Percentiles rank a stretch among this genome's conserved stretches.
Evolutionary conservation across 768 basidiomycete species (phyloP).

Genomic region (Paxillus involutus): DNA sequence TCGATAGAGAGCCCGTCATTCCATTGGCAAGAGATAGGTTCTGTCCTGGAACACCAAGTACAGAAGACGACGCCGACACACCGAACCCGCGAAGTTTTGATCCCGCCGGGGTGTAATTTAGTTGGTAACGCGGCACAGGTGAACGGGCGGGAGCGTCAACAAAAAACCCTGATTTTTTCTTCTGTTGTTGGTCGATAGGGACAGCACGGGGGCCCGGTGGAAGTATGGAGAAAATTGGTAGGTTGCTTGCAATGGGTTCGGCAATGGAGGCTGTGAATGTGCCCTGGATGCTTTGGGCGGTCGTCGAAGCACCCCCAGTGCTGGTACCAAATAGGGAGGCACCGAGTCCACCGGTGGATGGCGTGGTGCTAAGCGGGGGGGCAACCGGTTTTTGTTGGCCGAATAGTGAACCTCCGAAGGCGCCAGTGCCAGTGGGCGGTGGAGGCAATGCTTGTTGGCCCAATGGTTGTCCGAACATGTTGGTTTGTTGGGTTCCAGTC

Average conservation of each 20-base stretch:
- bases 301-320: slow-evolving; percentile 40
- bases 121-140: slow-evolving; percentile 61
- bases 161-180: slow-evolving; percentile 78
- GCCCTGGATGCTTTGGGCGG: slow-evolving; percentile 51
- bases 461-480: slow-evolving; percentile 53
- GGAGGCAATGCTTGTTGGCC: slow-evolving; percentile 43
- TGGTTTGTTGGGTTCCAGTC: slow-evolving; percentile 27
- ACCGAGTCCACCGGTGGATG: slow-evolving; percentile 38
- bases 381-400: slow-evolving; percentile 49
- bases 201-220: slow-evolving; percentile 67
- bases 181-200: slow-evolving; percentile 58
- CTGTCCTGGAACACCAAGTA: slow-evolving; percentile 29
- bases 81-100: slow-evolving; percentile 72
- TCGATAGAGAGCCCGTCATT: slow-evolving; percentile 53
- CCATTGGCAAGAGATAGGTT: slow-evolving; percentile 51
- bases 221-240: slow-evolving; percentile 75
- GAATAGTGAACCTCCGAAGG: slow-evolving; percentile 49
- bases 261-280: slow-evolving; percentile 83
- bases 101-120: slow-evolving; percentile 62
- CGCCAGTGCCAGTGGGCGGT: slow-evolving; percentile 28
- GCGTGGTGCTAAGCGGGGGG: slow-evolving; percentile 44
- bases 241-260: slow-evolving; percentile 72
- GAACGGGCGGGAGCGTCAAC: slow-evolving; percentile 75
- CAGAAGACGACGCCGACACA: slow-evolving; percentile 40
- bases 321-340: slow-evolving; percentile 40